Base-by-base conservation (phyloP, 1,284 basidiomycete species). In the Trichosporon inkin region DNA sequence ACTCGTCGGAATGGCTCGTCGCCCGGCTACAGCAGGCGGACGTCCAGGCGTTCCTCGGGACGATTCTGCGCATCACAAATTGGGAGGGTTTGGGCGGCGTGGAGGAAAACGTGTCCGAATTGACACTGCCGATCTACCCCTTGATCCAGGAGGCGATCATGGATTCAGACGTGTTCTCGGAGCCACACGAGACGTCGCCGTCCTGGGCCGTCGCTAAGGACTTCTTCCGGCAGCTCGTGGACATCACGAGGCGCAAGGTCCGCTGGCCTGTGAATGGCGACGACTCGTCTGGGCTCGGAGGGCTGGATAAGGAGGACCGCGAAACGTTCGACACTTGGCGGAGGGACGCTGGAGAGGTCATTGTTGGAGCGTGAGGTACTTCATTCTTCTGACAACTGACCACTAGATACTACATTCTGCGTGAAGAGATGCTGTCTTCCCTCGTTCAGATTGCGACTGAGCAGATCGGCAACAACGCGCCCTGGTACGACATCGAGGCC, bases 71-170 rank as follows among this genome's bases (percentile, higher is more conserved):
- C 8, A 87, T 89, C 65, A 90, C 89, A 0, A 86, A 85, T 0
- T 82, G 90, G 34, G 84, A 86, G 0, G 90, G 89, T 0, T 85
- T 84, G 64, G 89, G 86, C 67, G 87, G 88, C 1, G 82, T 84
- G 0, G 90, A 92, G 56, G 91, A 93, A 71, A 87, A 89, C 56
- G 86, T 89, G 69, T 90, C 88, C 68, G 90, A 92, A 66, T 84
- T 89, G 81, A 89, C 88, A 1, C 82, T 93, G 2, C 85, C 85
- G 0, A 92, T 92, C 67, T 95, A 92, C 87, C 92, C 90, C 63
- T 80, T 90, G 24, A 84, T 93, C 61, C 92, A 94, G 75, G 92
- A 95, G 74, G 85, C 89, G 1, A 77, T 95, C 35, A 91, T 90
- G 87, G 85, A 82, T 54, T 84, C 84, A 10, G 86, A 90, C 13